Conservation (phyloP, 2,329 filamentous ascomycete species). For the Paraphoma chrysanthemicola region DNA sequence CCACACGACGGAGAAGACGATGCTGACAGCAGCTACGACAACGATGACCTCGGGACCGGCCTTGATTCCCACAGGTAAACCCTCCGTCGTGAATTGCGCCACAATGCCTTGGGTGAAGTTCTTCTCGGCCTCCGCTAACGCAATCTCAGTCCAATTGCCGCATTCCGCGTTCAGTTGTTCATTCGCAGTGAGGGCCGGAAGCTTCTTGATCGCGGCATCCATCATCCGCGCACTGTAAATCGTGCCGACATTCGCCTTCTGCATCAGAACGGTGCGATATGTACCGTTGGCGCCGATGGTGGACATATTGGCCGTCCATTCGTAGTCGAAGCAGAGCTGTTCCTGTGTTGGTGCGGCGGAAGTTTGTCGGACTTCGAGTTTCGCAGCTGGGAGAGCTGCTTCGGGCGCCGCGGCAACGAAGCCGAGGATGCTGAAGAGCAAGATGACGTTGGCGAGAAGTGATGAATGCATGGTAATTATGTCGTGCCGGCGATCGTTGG, state of each 20-base stretch:
- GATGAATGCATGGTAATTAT: conserved; percentile 28
- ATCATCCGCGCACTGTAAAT: conserved; percentile 49
- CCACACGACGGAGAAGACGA: conserved; percentile 33
- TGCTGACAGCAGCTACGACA: conserved; percentile 18
- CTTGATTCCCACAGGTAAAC: conserved; percentile 37
- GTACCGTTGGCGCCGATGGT: conserved; percentile 55
- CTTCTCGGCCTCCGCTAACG: conserved; percentile 51
- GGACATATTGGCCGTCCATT: conserved; percentile 56
- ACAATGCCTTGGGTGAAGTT: conserved; percentile 57
- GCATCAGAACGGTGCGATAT: conserved; percentile 56
- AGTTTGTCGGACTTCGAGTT: conserved; percentile 36
- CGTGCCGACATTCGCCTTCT: conserved; percentile 53
- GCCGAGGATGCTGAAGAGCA: conserved; percentile 35
- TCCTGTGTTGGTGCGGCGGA: conserved; percentile 28
- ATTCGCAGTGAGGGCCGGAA: conserved; percentile 50
- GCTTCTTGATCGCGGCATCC: conserved; percentile 49
- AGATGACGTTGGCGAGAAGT: conserved; percentile 31
- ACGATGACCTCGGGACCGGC: conserved; percentile 30
- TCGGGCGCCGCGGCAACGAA: conserved; percentile 14
- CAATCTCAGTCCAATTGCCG: conserved; percentile 55
- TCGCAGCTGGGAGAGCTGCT: conserved; percentile 16
- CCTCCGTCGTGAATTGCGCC: conserved; percentile 38
- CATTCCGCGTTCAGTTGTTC: conserved; percentile 52
- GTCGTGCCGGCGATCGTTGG: conserved; percentile 2
- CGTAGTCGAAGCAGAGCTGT: conserved; percentile 53